Evolutionary conservation across 1,284 basidiomycete species (phyloP).

Genomic region (Flammula alnicola): DNA sequence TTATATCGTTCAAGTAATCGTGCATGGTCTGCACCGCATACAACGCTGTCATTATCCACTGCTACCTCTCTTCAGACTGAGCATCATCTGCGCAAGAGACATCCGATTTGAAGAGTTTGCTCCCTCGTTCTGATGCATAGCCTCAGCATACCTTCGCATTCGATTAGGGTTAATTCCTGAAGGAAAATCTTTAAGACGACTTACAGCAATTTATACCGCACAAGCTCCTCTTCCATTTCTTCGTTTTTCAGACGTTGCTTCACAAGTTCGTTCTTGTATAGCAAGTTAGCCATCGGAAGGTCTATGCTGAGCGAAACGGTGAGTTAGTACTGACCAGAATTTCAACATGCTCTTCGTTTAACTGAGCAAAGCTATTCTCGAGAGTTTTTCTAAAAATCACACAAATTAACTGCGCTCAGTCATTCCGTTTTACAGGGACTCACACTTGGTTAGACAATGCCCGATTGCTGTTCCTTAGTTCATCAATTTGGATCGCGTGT

Average conservation of each 20-base stretch:
- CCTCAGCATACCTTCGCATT: slow-evolving; percentile 77
- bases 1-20: too few relatives aligned
- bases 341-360: slow-evolving; percentile 82
- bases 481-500: slow-evolving; percentile 83
- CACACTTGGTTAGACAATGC: slow-evolving; percentile 80
- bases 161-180: slow-evolving; percentile 8
- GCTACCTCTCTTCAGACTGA: slow-evolving; percentile 45
- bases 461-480: slow-evolving; percentile 78
- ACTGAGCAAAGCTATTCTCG: slow-evolving; percentile 75
- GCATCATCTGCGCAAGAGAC: slow-evolving; percentile 51
- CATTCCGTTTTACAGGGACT: slow-evolving; percentile 34
- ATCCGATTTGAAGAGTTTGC: slow-evolving; percentile 75
- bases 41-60: slow-evolving; percentile 6
- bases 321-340: slow-evolving; percentile 56
- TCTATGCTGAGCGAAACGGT: neutral
- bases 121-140: slow-evolving; percentile 84
- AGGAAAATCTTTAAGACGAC: slow-evolving; percentile 34
- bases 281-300: neutral
- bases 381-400: slow-evolving; percentile 66
- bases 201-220: slow-evolving; percentile 89
- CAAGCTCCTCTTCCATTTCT: slow-evolving; percentile 88
- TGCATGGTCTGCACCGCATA: neutral
- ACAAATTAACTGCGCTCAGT: slow-evolving; percentile 1
- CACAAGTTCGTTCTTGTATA: slow-evolving; percentile 82
- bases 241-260: slow-evolving; percentile 86